Conservation (phyloP, 148 eudicot species). For the Spergularia bocconei region DNA sequence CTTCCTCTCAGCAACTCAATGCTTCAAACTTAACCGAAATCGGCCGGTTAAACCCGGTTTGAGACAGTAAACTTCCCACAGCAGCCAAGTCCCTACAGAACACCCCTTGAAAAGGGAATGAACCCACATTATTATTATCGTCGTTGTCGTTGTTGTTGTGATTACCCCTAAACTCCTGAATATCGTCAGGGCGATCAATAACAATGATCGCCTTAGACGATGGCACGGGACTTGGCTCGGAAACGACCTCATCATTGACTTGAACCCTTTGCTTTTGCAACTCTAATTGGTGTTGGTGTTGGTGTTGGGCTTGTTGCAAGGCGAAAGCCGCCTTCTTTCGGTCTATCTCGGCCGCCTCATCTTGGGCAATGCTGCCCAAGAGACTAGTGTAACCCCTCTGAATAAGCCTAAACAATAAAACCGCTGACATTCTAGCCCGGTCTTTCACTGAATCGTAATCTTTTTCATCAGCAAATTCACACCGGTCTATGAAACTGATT, state of each 20-base stretch:
- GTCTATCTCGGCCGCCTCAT: conserved; percentile 55
- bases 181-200: conserved; percentile 28
- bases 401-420: conserved; percentile 63
- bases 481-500: conserved; percentile 61
- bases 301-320: conserved; percentile 41
- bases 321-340: conserved; percentile 52
- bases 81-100: conserved; percentile 85
- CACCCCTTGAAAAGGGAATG: conserved; percentile 64
- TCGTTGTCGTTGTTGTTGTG: not conserved
- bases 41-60: conserved; percentile 70
- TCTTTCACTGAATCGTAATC: conserved; percentile 69
- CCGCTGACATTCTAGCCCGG: conserved; percentile 59
- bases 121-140: conserved; percentile 9
- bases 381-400: conserved; percentile 66
- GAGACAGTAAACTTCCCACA: conserved; percentile 79
- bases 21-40: conserved; percentile 83
- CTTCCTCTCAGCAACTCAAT: conserved; percentile 54
- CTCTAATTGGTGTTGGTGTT: conserved; percentile 20
- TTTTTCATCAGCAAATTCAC: conserved; percentile 64
- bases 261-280: not conserved
- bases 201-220: not conserved
- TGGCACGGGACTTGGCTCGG: not conserved
- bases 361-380: conserved; percentile 47
- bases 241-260: not conserved
- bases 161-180: not conserved